Percentiles rank a stretch among this genome's conserved stretches.
Conservation (phyloP, 805 yeast species). For the Ogataea ramenticola region DNA sequence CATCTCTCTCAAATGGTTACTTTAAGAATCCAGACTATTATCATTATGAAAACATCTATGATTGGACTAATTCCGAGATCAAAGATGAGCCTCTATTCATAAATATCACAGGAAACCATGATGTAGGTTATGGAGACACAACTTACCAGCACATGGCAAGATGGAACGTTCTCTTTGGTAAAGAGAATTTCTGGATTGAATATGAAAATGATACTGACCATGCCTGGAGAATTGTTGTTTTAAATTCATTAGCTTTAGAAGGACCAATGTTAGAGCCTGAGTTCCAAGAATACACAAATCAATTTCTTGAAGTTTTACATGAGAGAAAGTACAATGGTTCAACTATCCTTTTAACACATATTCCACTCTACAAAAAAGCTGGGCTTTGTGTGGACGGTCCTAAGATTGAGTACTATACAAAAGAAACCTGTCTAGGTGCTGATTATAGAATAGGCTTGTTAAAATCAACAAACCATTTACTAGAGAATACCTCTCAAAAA, state of each 20-base stretch:
- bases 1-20: constrained; percentile 23
- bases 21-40: constrained; percentile 25
- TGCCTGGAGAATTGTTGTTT: constrained; percentile 85
- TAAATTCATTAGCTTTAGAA: constrained; percentile 77
- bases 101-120: constrained; percentile 92
- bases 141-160: constrained; percentile 87
- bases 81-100: constrained; percentile 59
- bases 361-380: constrained; percentile 75
- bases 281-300: constrained; percentile 61
- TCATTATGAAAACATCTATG: constrained; percentile 55
- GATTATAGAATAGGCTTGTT: constrained; percentile 65
- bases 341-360: constrained; percentile 79
- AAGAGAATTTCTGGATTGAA: constrained; percentile 76
- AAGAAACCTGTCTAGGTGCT: constrained; percentile 41
- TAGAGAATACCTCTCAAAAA: constrained; percentile 55
- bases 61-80: constrained; percentile 43
- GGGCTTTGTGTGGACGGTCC: constrained; percentile 92
- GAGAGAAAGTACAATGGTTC: constrained; percentile 61
- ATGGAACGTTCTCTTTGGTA: constrained; percentile 68
- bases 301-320: constrained; percentile 57
- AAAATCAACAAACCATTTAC: constrained; percentile 81
- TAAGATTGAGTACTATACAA: constrained; percentile 50
- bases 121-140: constrained; percentile 94
- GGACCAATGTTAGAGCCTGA: constrained; percentile 83
- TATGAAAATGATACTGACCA: constrained; percentile 54